Evolutionary conservation across 2,329 filamentous ascomycete genomes (phyloP).

Genomic region (Aureobasidium lini): DNA sequence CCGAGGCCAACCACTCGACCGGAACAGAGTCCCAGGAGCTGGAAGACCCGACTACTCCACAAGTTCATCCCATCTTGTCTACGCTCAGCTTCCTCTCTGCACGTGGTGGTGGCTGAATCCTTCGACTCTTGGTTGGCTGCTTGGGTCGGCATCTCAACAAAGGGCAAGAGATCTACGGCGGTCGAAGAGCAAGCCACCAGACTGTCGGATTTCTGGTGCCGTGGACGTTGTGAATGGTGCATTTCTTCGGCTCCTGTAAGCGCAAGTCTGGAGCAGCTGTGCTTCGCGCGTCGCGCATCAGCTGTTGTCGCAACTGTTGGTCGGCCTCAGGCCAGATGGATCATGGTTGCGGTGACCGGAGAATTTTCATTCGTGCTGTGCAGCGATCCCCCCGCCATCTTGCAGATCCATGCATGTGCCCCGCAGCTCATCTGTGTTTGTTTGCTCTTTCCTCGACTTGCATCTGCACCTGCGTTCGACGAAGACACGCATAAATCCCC

Average conservation of each 20-base stretch:
- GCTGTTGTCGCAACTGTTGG: background rate
- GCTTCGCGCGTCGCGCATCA: background rate
- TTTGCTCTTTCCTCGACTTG: background rate
- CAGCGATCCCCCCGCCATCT: background rate
- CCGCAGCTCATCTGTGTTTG: background rate
- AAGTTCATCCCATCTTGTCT: background rate
- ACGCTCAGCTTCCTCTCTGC: background rate
- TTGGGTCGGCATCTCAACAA: background rate
- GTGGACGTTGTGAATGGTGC: background rate
- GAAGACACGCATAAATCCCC: background rate
- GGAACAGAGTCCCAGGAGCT: background rate
- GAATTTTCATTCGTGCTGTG: background rate
- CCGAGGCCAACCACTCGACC: background rate
- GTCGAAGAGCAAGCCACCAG: background rate
- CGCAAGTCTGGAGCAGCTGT: background rate
- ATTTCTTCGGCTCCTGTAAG: background rate
- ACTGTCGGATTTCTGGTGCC: background rate
- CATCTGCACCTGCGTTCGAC: background rate
- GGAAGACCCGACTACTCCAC: background rate
- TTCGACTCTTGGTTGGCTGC: background rate
- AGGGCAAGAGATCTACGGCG: background rate
- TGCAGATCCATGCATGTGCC: background rate
- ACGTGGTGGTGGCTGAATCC: background rate
- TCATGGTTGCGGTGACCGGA: background rate
- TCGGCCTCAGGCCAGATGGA: background rate